Evolutionary conservation across 495 filamentous ascomycete species (phyloP), one percentile per base, ranked within the genome.

Genomic region (Daldinia vernicosa): DNA sequence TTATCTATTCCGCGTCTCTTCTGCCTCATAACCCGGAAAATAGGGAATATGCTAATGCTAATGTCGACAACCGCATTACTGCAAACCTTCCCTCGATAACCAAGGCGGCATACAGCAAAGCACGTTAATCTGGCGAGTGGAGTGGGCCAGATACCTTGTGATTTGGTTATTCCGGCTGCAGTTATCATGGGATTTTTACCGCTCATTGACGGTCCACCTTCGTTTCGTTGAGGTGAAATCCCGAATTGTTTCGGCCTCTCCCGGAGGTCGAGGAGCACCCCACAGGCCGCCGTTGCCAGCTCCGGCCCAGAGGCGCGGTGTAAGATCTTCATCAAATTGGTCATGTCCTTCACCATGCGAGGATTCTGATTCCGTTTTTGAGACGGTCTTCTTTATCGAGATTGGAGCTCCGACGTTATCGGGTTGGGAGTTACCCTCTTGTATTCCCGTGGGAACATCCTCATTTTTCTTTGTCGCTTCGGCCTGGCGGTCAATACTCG

Each of bases 131-230:
- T 28, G 11, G 35, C 17, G 35, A 60, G 26, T 43, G 32, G 32
- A 57, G 54, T 57, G 4, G 30, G 30, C 19, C 6, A 15, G 24
- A 30, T 54, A 30, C 26, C 32, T 6, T 56, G 5, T 11, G 6
- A 15, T 27, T 30, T 30, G 12, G n/a, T 45, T 4, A 32, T 6
- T 47, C 8, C 3, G 15, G 24, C 24, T 17, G 24, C 7, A 15
- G 56, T 9, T 32, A 47, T 17, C 2, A 14, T 19, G 2, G 9
- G 9, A 22, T 1, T 6, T 57, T 77, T 60, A 77, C 62, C 77
- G 75, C 47, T 84, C 81, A 6, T 77, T 83, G 9, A 83, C 80
- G 0, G 82, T 82, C 83, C 83, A 85, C 51, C 82, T 76, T 57
- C 83, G 71, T 66, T 85, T 85, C 3, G 72, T 73, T 1, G 72